phyloP scores from a whole-genome alignment of 352 stramenopile species.

The Globisporangium perplexum region DNA sequence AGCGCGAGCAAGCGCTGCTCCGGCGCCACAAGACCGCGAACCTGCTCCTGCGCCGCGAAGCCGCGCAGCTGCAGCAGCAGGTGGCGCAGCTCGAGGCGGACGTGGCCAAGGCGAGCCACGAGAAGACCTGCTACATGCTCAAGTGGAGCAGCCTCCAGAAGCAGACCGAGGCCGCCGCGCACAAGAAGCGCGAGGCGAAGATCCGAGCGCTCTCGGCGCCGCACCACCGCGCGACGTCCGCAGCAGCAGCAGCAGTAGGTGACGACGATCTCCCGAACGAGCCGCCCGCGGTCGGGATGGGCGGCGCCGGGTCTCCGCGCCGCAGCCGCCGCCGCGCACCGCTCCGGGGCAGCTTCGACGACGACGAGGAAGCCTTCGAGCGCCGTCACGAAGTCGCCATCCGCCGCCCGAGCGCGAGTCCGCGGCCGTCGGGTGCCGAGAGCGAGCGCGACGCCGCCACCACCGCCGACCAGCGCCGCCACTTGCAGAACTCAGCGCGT shows the following conservation, averaged over 20 bases:
- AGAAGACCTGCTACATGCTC: conserved; percentile 39
- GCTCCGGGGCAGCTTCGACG: conserved; percentile 18
- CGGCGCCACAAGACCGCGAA: conserved; percentile 31
- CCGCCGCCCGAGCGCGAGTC: conserved; percentile 8
- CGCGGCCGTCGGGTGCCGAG: neutral
- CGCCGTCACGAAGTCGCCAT: conserved; percentile 17
- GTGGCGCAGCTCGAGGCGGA: conserved; percentile 44
- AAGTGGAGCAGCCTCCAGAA: conserved; percentile 40
- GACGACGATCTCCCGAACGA: neutral
- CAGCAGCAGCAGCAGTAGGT: too few species aligned
- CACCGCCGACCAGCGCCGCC: conserved; percentile 10
- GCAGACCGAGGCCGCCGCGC: conserved; percentile 29
- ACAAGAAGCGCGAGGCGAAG: conserved; percentile 41
- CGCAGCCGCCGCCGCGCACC: neutral
- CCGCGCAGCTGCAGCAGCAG: conserved; percentile 39
- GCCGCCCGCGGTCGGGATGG: neutral
- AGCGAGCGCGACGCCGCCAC: neutral
- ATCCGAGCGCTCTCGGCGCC: conserved; percentile 39
- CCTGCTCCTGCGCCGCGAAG: conserved; percentile 33
- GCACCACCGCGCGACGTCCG: conserved; percentile 14
- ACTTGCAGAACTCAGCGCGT: conserved; percentile 32
- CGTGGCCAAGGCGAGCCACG: conserved; percentile 35
- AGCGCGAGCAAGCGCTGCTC: conserved; percentile 33
- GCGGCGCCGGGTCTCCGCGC: neutral
- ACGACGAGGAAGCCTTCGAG: conserved; percentile 37